Base-by-base conservation (phyloP, 305 asterid genomes). In the Plantago lanceolata region DNA sequence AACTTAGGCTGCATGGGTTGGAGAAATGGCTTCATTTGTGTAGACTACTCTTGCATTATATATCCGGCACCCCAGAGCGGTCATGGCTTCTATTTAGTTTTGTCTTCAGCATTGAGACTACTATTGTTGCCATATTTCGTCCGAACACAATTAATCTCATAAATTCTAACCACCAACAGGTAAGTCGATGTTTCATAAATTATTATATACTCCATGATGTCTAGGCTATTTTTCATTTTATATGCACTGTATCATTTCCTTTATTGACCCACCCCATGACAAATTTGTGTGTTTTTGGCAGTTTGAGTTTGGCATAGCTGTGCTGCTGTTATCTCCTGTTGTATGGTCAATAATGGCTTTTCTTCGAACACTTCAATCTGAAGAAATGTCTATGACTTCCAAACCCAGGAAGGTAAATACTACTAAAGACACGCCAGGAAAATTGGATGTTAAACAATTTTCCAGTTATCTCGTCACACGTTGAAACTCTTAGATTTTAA, bases 311-410 rank as follows among this genome's bases (percentile, higher is more conserved):
- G 99, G 99, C 72, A 84, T 89, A 14, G 95, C 88, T 21, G 95
- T 94, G 70, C 82, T 94, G 78, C 86, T 94, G 54, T 69, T 94
- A 75, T 94, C 97, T 68, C 99, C 96, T 66, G 99, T 94, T 65
- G 87, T 90, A 71, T 94, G 99, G 84, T 83, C 99, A 69, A 85
- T 94, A 74, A 83, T 94, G 99, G 97, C 96, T 65, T 94, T 94
- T 83, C 95, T 90, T 61, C 86, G 93, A 76, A 80, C 99, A 19
- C 97, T 94, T 76, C 97, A 90, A 74, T 92, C 94, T 48, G 99
- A 94, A 83, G 96, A 90, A 69, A 71, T 94, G 80, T 84, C 94
- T 66, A 82, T 88, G 96, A 90, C 95, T 66, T 90, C 97, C 64
- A 94, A 84, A 75, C 96, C 97, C 54, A 82, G 95, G 74, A 94